Percentiles rank a stretch among this genome's conserved stretches.
phyloP scores from a whole-genome alignment of 108 stramenopile genomes.

The Conticribra weissflogii region DNA sequence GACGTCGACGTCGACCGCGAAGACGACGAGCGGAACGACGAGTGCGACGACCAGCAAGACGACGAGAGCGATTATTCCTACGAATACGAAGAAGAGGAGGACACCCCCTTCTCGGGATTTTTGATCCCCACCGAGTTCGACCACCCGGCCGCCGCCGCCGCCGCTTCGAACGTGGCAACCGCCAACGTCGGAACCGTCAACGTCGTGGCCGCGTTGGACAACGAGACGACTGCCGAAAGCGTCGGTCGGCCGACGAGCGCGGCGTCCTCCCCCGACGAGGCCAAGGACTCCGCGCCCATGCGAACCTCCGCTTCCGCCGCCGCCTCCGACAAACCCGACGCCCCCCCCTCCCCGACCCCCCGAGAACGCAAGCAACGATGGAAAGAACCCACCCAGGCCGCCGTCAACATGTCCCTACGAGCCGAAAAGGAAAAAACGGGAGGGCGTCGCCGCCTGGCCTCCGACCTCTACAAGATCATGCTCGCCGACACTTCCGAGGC shows the following conservation, averaged over 20 bases:
- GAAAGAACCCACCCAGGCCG: slow-evolving; percentile 75
- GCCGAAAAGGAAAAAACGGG: slow-evolving; percentile 84
- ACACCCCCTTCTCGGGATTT: slow-evolving; percentile 80
- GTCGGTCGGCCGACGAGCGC: neutral
- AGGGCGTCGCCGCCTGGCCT: slow-evolving; percentile 80
- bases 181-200: slow-evolving; percentile 12
- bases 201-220: slow-evolving; percentile 13
- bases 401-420: slow-evolving; percentile 82
- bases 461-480: slow-evolving; percentile 90
- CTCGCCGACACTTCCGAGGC: slow-evolving; percentile 80
- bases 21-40: slow-evolving; percentile 18
- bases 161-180: neutral
- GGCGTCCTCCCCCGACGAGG: neutral
- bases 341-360: slow-evolving; percentile 11
- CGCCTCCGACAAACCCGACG: neutral
- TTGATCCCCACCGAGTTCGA: slow-evolving; percentile 46
- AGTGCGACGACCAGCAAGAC: slow-evolving; percentile 22
- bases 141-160: neutral
- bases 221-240: slow-evolving; percentile 1
- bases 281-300: too few relatives aligned
- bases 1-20: slow-evolving; percentile 6
- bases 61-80: slow-evolving; percentile 71
- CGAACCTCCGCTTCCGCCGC: neutral
- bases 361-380: slow-evolving; percentile 58
- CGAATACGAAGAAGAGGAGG: slow-evolving; percentile 85